Base-by-base conservation (phyloP, 768 basidiomycete genomes). In the Xerocomus potaroensis region DNA sequence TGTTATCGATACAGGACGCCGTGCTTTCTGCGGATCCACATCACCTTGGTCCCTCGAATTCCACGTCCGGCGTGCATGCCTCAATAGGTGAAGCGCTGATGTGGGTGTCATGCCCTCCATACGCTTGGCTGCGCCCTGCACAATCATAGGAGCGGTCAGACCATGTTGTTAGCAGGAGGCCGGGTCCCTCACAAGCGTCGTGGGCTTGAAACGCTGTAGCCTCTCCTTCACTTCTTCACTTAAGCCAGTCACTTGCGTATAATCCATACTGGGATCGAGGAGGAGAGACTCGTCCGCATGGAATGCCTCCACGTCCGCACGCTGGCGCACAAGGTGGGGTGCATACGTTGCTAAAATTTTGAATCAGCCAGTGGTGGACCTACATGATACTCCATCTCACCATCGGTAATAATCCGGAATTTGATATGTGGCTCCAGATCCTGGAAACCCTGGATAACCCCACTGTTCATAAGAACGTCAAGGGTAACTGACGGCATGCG, bases 21-120 rank as follows among this genome's bases (percentile, higher is more conserved):
- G n/a, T n/a, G n/a, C n/a, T n/a, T n/a, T n/a, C n/a, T n/a, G n/a
- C n/a, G n/a, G n/a, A n/a, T n/a, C n/a, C n/a, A n/a, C n/a, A n/a
- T n/a, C n/a, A n/a, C n/a, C n/a, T n/a, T n/a, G n/a, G n/a, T 27
- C 26, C 18, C 21, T 36, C 21, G 5, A 36, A 39, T 46, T 27
- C 64, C 64, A 65, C 16, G 62, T 69, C 46, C 70, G 64, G 43
- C 64, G 70, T 40, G 87, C 81, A 60, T 88, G 75, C 55, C 76
- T 78, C 51, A 93, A 69, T 21, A 94, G 62, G 32, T 73, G 72
- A 11, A 91, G 72, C n/a, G 87, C 69, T 1, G 81, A 79, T 0
- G 83, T 76, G 2, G 91, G 91, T 3, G 92, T 95, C 79, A 94
- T 89, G 8, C 92, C 92, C 61, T 94, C 91, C 81, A 94, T 91